Evolutionary conservation across 129 eudicot species (phyloP), one percentile per base, ranked within the genome.

Genomic region (Tagetes erecta): DNA sequence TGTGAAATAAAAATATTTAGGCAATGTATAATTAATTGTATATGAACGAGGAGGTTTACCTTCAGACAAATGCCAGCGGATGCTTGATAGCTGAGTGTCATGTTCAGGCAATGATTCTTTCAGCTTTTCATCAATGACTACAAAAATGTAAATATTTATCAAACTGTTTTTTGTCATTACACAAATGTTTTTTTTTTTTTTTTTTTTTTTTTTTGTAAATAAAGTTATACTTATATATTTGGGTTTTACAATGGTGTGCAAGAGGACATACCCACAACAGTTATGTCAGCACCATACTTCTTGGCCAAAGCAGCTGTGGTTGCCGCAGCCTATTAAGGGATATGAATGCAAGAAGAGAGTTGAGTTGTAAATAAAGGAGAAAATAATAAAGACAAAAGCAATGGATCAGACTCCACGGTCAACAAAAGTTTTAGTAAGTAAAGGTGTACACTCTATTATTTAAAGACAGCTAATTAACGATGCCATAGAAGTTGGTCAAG

Each of bases 41-140:
- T 20, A 20, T 20, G 27, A 20, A 20, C 27, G 27, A 20, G 27
- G 27, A 20, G 27, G 27, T 8, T 2, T 73, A 94, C 98, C 98
- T 90, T 91, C 98, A 78, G 98, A 88, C 73, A 94, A 79, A 86
- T 94, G 98, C 97, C 97, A 90, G 66, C 96, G 91, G 67, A 92
- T 87, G 81, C 92, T 92, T 13, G 95, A 81, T 40, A 92, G 90
- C 73, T 89, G 98, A 68, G 96, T 90, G 37, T 90, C 97, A 41
- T 90, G 93, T 81, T 88, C 91, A 8, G 96, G 83, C 55, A 84
- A 27, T 52, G 91, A 77, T 51, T 94, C 98, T 83, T 94, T 91
- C 83, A 84, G 87, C 83, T 88, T 86, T 67, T 87, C 96, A 77
- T 94, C 97, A 77, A 94, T 94, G 64, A 94, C 98, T 94, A 87